These are phyloP conservation scores for Thuidium tamariscinum DNA, from an alignment of 225 moss, liverwort and hornwort species.

Conservation along the genomic window DNA sequence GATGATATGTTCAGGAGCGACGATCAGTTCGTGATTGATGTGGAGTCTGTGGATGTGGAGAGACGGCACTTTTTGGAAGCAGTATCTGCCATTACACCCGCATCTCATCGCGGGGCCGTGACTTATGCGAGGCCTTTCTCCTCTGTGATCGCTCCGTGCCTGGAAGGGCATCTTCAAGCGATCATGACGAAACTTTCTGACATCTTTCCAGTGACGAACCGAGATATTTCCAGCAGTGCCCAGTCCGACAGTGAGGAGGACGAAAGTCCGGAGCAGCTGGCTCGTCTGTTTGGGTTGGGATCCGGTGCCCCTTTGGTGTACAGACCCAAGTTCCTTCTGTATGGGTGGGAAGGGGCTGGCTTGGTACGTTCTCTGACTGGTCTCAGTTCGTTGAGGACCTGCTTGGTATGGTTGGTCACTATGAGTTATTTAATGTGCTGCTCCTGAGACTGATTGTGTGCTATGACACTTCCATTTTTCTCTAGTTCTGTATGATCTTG, in stretches of 20 bases:
- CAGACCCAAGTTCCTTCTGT: constrained; percentile 57
- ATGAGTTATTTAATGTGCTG: neutral
- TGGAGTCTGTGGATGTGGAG: constrained; percentile 74
- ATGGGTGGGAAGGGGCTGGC: constrained; percentile 59
- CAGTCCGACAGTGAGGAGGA: constrained; percentile 50
- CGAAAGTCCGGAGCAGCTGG: constrained; percentile 62
- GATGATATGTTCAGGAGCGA: constrained; percentile 44
- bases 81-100: constrained; percentile 63
- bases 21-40: constrained; percentile 76
- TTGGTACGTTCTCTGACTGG: constrained; percentile 21
- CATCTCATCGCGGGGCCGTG: constrained; percentile 71
- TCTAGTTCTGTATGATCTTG: neutral
- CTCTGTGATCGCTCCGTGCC: constrained; percentile 35
- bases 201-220: constrained; percentile 43
- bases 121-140: constrained; percentile 70
- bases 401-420: neutral
- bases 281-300: constrained; percentile 54
- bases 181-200: constrained; percentile 42
- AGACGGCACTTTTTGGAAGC: constrained; percentile 74
- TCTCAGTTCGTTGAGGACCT: neutral
- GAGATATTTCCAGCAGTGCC: constrained; percentile 1
- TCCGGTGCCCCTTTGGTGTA: constrained; percentile 35
- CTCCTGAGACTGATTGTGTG: neutral
- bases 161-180: constrained; percentile 52
- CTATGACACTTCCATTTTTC: neutral